These are phyloP conservation scores for Inga oerstediana DNA, from an alignment of 306 rosid species.

Conservation along the genomic window DNA sequence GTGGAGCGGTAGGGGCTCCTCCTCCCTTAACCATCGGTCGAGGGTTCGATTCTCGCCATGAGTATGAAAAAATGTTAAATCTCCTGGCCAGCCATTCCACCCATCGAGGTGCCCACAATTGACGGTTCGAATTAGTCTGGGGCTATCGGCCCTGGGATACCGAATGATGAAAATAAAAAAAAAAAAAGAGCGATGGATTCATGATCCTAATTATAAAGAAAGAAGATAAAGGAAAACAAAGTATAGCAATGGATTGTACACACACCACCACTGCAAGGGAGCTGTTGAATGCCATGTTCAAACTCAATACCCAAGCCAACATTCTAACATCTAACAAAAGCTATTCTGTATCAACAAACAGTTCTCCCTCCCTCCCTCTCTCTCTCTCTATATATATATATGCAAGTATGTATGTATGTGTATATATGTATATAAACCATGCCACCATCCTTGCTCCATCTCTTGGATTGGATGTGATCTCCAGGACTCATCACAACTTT, in stretches of 20 bases:
- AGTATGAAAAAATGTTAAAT: too few relatives aligned
- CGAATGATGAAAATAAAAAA: too few relatives aligned
- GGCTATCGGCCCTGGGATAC: too few relatives aligned
- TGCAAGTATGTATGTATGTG: not conserved
- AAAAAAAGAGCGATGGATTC: slow-evolving; percentile 19
- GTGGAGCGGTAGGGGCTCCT: too few relatives aligned
- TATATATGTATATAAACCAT: slow-evolving; percentile 26
- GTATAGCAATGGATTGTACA: slow-evolving; percentile 53
- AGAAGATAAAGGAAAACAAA: slow-evolving; percentile 28
- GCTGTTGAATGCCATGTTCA: slow-evolving; percentile 44
- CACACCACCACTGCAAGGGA: slow-evolving; percentile 34
- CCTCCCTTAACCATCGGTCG: too few relatives aligned
- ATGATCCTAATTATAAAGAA: slow-evolving; percentile 29
- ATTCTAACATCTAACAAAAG: slow-evolving; percentile 50
- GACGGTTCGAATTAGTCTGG: too few relatives aligned
- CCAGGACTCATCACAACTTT: slow-evolving; percentile 30
- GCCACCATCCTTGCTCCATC: slow-evolving; percentile 38
- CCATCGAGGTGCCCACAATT: too few relatives aligned
- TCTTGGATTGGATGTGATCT: slow-evolving; percentile 36
- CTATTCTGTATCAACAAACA: slow-evolving; percentile 42
- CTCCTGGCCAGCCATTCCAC: too few relatives aligned
- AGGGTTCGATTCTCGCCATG: too few relatives aligned
- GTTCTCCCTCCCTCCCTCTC: not conserved
- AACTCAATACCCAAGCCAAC: slow-evolving; percentile 46
- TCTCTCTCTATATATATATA: not conserved